Percentiles rank a stretch among this genome's conserved stretches.
phyloP scores from a whole-genome alignment of 176 grass and related monocot species.

The Ananas comosus region DNA sequence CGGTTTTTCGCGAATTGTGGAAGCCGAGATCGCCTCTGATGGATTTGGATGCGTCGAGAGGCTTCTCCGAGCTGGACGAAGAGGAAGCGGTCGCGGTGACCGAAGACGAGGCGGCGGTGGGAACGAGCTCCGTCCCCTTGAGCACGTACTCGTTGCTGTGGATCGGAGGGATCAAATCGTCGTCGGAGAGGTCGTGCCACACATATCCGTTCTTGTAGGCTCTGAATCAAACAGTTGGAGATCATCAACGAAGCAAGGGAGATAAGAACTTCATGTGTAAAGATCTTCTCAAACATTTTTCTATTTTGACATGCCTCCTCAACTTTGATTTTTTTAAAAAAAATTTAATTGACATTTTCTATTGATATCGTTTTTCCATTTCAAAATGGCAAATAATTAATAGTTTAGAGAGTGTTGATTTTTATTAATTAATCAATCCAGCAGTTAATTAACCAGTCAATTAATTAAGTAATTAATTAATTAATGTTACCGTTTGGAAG shows the following conservation, averaged over 20 bases:
- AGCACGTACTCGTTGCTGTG: slow-evolving; percentile 57
- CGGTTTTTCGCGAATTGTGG: too few relatives aligned
- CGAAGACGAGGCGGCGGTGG: slow-evolving; percentile 15
- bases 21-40: too few relatives aligned
- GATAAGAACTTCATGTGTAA: not conserved
- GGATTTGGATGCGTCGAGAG: too few relatives aligned
- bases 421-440: too few relatives aligned
- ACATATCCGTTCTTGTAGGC: slow-evolving; percentile 67
- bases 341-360: too few relatives aligned
- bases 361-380: too few relatives aligned
- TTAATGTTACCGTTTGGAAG: slow-evolving; percentile 67
- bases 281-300: not conserved
- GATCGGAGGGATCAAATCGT: slow-evolving; percentile 42
- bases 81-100: not conserved
- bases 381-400: too few relatives aligned
- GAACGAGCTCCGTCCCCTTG: slow-evolving; percentile 48
- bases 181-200: slow-evolving; percentile 63
- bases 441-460: too few relatives aligned
- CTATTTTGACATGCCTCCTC: too few relatives aligned
- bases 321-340: too few relatives aligned
- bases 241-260: not conserved
- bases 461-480: too few relatives aligned
- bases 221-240: slow-evolving; percentile 24
- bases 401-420: too few relatives aligned
- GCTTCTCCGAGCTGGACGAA: not conserved